Base-by-base conservation (phyloP, 169 alveolate species). In the Plasmodium vinckei region DNA sequence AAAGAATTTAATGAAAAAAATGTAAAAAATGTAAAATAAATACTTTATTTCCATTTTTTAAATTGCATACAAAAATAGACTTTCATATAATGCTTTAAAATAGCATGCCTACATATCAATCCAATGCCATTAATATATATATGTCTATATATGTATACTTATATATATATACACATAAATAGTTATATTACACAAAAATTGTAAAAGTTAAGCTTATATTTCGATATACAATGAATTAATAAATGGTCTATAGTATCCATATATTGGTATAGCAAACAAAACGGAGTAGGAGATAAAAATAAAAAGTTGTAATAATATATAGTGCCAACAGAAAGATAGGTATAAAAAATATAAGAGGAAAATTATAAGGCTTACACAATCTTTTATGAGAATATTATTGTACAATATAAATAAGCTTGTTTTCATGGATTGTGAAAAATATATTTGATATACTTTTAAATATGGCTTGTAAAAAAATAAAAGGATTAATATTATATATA, bases 41-140 rank as follows among this genome's bases (percentile, higher is more conserved):
- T 12, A 15, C 21, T 25, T 54, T 56, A 39, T 56, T 72, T 72
- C 49, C n/a, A 23, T 17, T 44, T 10, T 67, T 56, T 39, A 49
- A 72, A 72, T 57, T 51, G 33, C 47, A 71, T 46, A 57, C 46
- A 72, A 72, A 72, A 72, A 72, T 72, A 72, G 49, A 27, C 72
- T 1, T 21, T 21, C n/a, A 51, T 6, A 6, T 51, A 7, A 51
- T 13, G 5, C 21, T 12, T 51, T 51, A 12, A 51, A 51, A 51
- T 51, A 3, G 7, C 59, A 13, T 57, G 67, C 19, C 21, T 44
- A 57, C 13, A 57, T 57, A 33, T 33, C 7, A 33, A 0, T 33
- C 7, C 42, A 33, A 4, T 33, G 0, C 0, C 42, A 33, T 33
- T 33, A 33, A 33, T 33, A 33, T 33, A 33, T 33, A 57, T 19